A percentile compares a stretch with the other conserved stretches of the same genome.
Evolutionary conservation across 1,284 basidiomycete species (phyloP).

Genomic region (Ceratobasidium sp.): DNA sequence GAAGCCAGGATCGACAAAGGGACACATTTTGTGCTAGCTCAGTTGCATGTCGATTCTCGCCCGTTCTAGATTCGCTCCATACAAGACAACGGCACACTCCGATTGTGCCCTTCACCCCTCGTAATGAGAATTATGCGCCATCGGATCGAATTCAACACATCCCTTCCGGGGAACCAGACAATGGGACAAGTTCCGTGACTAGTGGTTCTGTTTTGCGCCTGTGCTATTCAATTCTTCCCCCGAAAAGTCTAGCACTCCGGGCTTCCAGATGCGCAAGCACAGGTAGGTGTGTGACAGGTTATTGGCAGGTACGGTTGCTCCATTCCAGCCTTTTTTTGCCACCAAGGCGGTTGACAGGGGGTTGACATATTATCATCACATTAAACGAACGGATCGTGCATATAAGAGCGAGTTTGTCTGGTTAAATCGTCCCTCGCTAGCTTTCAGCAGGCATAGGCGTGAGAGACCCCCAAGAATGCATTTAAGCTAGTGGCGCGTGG

Average conservation of each 20-base stretch:
- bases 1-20: neutral
- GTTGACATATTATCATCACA: neutral
- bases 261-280: neutral
- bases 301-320: slow-evolving; percentile 16
- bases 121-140: neutral
- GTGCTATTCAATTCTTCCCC: slow-evolving; percentile 17
- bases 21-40: neutral
- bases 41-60: neutral
- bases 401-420: neutral
- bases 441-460: neutral
- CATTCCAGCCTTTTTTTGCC: slow-evolving; percentile 2
- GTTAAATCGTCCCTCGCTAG: neutral
- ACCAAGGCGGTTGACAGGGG: neutral
- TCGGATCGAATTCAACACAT: neutral
- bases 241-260: slow-evolving; percentile 14
- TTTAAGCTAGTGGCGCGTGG: slow-evolving; percentile 27
- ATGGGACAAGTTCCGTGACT: neutral
- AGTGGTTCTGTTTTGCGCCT: neutral
- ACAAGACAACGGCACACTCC: slow-evolving; percentile 3
- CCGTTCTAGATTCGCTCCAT: neutral
- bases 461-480: neutral
- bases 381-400: neutral
- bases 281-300: slow-evolving; percentile 1
- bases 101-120: neutral
- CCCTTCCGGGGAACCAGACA: neutral